Percentiles rank a stretch among this genome's conserved stretches.
phyloP scores from a whole-genome alignment of 2,329 filamentous ascomycete species.

The Pseudopithomyces chartarum region DNA sequence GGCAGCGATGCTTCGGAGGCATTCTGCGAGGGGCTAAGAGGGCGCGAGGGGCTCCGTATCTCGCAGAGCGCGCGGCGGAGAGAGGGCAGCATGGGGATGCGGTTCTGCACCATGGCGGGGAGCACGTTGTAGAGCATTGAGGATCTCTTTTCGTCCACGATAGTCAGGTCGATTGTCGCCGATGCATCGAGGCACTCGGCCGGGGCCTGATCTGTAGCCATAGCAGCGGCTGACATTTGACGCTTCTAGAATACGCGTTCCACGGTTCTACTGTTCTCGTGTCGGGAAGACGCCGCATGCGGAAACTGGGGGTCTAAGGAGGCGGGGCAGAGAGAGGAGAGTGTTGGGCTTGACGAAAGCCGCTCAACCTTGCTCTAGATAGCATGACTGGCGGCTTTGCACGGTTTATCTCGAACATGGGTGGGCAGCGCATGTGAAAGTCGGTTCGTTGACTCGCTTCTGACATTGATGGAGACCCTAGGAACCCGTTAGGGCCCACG shows the following conservation, averaged over 20 bases:
- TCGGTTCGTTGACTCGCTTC: constrained; percentile 5
- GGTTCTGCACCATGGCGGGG: constrained; percentile 57
- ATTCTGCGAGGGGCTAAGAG: constrained; percentile 20
- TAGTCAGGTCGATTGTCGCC: constrained; percentile 9
- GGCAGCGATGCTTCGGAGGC: constrained; percentile 26
- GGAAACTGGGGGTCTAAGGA: background rate
- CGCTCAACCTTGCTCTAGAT: background rate
- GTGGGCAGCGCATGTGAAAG: constrained; percentile 4
- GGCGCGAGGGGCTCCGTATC: constrained; percentile 23
- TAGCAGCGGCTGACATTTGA: background rate
- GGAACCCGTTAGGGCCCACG: background rate
- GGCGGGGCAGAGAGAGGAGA: background rate
- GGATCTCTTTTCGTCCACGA: constrained; percentile 23
- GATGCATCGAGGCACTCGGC: constrained; percentile 12
- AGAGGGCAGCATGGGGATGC: constrained; percentile 58
- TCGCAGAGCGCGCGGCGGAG: constrained; percentile 46
- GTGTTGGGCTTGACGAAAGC: background rate
- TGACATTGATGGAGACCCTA: background rate
- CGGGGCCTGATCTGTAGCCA: constrained; percentile 5
- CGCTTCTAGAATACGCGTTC: background rate
- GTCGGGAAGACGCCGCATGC: background rate
- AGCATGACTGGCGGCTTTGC: constrained; percentile 2
- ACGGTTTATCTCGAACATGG: background rate
- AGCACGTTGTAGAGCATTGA: constrained; percentile 61
- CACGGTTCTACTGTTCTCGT: background rate